Conservation (phyloP, 2,329 filamentous ascomycete species). For the Nothopassalora personata region DNA sequence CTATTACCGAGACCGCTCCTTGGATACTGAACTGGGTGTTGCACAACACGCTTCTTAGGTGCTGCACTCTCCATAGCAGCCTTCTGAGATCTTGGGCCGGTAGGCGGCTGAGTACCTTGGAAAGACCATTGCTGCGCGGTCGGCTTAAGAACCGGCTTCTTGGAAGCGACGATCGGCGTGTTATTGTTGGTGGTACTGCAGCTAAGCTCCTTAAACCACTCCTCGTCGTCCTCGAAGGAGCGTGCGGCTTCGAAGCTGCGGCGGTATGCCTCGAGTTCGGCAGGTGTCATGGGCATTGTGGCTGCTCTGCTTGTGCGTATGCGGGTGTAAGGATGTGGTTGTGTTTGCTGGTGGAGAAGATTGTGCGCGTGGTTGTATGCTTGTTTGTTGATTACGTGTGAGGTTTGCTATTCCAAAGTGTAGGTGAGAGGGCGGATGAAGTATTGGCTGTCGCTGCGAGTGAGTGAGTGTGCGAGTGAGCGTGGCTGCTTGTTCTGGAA, state of each 20-base stretch:
- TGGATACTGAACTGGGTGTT: background rate
- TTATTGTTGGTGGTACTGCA: background rate
- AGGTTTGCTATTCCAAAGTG: background rate
- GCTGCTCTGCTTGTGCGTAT: background rate
- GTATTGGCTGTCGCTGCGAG: background rate
- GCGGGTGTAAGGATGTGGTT: background rate
- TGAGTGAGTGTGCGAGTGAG: background rate
- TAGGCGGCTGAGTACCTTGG: background rate
- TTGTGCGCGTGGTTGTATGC: background rate
- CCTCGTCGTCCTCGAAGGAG: slow-evolving; percentile 7
- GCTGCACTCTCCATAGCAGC: background rate
- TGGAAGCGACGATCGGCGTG: background rate
- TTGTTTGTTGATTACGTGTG: background rate
- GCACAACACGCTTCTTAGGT: background rate
- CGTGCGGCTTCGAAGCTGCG: slow-evolving; percentile 7
- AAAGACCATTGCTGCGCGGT: background rate
- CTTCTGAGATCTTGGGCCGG: background rate
- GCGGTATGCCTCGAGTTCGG: slow-evolving; percentile 2
- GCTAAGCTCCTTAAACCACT: background rate
- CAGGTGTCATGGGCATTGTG: background rate
- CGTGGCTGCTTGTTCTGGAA: background rate
- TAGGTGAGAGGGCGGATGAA: background rate
- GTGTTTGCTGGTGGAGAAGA: background rate
- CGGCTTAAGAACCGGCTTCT: background rate
- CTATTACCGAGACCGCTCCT: background rate